Percentiles rank a stretch among this genome's conserved stretches.
phyloP scores from a whole-genome alignment of 2,329 filamentous ascomycete genomes.

The Fusarium abutilonis region DNA sequence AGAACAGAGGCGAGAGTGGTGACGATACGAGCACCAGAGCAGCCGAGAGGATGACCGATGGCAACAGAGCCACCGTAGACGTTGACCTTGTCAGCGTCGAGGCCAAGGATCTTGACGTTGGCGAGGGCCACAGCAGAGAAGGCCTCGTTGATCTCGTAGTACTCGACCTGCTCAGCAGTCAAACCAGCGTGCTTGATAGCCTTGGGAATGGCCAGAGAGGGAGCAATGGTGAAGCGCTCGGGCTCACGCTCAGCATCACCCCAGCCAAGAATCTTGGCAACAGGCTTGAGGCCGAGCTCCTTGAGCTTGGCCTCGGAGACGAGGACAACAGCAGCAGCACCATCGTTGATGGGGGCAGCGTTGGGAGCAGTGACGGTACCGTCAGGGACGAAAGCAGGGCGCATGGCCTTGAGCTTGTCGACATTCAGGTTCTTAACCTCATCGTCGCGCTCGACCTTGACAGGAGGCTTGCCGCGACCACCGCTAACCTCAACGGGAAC shows the following conservation, averaged over 20 bases:
- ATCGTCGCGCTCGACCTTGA: slow-evolving; percentile 85
- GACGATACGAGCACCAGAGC: slow-evolving; percentile 92
- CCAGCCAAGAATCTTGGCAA: slow-evolving; percentile 98
- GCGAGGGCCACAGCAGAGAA: slow-evolving; percentile 97
- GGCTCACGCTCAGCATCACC: slow-evolving; percentile 91
- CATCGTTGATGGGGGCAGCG: slow-evolving; percentile 95
- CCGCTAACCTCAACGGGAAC: slow-evolving; percentile 87
- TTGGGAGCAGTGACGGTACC: slow-evolving; percentile 97
- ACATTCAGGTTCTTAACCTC: slow-evolving; percentile 94
- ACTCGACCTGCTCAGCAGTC: slow-evolving; percentile 80
- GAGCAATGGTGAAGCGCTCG: slow-evolving; percentile 94
- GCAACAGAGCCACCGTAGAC: slow-evolving; percentile 94
- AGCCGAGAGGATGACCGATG: slow-evolving; percentile 93
- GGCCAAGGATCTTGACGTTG: slow-evolving; percentile 89
- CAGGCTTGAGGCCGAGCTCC: slow-evolving; percentile 87
- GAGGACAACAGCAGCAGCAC: slow-evolving; percentile 89
- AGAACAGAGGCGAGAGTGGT: slow-evolving; percentile 90
- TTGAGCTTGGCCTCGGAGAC: slow-evolving; percentile 95
- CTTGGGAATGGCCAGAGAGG: slow-evolving; percentile 94
- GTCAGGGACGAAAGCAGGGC: slow-evolving; percentile 81
- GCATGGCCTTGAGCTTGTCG: slow-evolving; percentile 85
- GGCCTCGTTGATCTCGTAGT: slow-evolving; percentile 99
- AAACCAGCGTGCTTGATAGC: slow-evolving; percentile 94
- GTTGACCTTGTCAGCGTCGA: slow-evolving; percentile 89
- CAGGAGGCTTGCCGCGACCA: slow-evolving; percentile 86